Evolutionary conservation across 768 basidiomycete species (phyloP).

Genomic region (Termitomyces sp.): DNA sequence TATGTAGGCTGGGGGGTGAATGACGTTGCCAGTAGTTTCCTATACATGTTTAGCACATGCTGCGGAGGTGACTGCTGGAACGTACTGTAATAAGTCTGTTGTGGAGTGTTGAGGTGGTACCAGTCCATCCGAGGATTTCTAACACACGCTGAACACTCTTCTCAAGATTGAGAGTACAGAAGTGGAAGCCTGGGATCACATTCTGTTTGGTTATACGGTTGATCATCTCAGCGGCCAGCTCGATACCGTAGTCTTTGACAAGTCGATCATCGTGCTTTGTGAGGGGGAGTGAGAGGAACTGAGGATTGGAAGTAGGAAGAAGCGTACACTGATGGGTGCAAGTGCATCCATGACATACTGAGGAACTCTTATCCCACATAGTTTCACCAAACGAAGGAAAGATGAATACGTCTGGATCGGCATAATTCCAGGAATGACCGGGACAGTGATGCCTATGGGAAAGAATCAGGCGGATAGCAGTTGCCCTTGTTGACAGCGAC

Average conservation of each 20-base stretch:
- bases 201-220: constrained; percentile 47
- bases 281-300: not conserved
- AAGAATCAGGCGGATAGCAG: not conserved
- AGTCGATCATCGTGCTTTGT: constrained; percentile 84
- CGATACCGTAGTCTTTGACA: constrained; percentile 93
- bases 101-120: constrained; percentile 30
- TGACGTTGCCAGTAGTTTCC: constrained; percentile 32
- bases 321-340: constrained; percentile 67
- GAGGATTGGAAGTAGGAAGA: not conserved
- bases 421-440: constrained; percentile 95
- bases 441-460: constrained; percentile 74
- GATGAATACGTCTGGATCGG: constrained; percentile 96
- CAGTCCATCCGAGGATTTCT: constrained; percentile 73
- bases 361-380: constrained; percentile 81
- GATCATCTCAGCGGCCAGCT: constrained; percentile 80
- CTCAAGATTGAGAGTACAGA: constrained; percentile 96
- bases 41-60: not conserved
- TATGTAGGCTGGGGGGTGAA: constrained; percentile 18
- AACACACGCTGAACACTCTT: constrained; percentile 87
- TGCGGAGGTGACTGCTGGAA: not conserved
- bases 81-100: constrained; percentile 68
- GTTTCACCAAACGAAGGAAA: constrained; percentile 84
- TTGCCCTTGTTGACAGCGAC: constrained; percentile 12
- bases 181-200: constrained; percentile 72
- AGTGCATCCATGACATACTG: constrained; percentile 56